Evolutionary conservation across 2,329 filamentous ascomycete species (phyloP).

Genomic region (Verticillium klebahnii): DNA sequence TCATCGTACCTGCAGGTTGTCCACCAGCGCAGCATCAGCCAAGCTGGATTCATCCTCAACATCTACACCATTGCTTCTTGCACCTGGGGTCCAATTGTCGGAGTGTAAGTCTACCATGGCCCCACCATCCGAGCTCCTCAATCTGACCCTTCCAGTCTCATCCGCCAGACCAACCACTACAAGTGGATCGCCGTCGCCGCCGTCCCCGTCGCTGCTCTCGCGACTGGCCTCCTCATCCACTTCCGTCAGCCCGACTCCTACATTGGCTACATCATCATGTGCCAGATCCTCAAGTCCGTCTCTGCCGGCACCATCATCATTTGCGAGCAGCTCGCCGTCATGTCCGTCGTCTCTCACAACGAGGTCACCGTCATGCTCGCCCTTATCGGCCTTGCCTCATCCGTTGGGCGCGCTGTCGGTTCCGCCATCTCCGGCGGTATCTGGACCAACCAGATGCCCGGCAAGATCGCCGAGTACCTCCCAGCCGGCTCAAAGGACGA

Average conservation of each 20-base stretch:
- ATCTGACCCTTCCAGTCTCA: constrained; percentile 17
- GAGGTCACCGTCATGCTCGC: constrained; percentile 26
- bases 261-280: constrained; percentile 51
- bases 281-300: constrained; percentile 56
- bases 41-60: constrained; percentile 43
- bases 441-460: constrained; percentile 38
- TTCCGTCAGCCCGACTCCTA: constrained; percentile 48
- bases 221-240: constrained; percentile 52
- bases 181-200: constrained; percentile 48
- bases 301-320: constrained; percentile 28
- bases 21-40: constrained; percentile 39
- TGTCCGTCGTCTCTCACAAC: constrained; percentile 24
- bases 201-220: constrained; percentile 49
- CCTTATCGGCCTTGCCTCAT: constrained; percentile 8
- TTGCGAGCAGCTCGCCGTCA: constrained; percentile 23
- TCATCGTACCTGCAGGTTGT: constrained; percentile 50
- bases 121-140: neutral
- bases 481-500: constrained; percentile 34
- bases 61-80: constrained; percentile 45
- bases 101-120: constrained; percentile 18
- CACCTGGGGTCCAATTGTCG: constrained; percentile 38
- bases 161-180: constrained; percentile 46
- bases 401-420: constrained; percentile 21
- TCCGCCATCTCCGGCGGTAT: constrained; percentile 24
- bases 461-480: constrained; percentile 37